Conservation (phyloP, 495 filamentous ascomycete genomes). For the Glarea lozoyensis region DNA sequence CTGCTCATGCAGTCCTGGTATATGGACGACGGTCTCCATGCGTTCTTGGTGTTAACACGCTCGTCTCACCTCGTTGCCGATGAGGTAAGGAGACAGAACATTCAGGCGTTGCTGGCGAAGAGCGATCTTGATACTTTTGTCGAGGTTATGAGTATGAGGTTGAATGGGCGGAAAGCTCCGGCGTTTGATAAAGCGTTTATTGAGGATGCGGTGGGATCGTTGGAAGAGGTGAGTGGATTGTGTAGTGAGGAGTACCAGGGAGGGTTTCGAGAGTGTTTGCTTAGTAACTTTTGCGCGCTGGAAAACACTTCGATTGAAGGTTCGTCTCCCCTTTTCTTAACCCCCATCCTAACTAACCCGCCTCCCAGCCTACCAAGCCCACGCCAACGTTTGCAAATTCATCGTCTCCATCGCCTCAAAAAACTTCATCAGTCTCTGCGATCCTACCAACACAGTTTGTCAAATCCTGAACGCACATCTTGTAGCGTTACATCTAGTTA, state of each 20-base stretch:
- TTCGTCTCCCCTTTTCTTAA: background rate
- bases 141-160: background rate
- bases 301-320: background rate
- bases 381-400: background rate
- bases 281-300: background rate
- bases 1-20: slow-evolving; percentile 7
- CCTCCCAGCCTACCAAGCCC: background rate
- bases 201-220: background rate
- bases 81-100: background rate
- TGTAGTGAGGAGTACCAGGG: background rate
- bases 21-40: slow-evolving; percentile 8
- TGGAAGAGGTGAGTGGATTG: background rate
- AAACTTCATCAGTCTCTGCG: background rate
- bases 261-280: background rate
- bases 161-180: background rate
- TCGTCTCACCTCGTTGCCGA: background rate
- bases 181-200: background rate
- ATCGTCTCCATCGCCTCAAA: background rate
- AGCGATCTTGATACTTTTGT: background rate
- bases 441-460: background rate
- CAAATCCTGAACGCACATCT: slow-evolving; percentile 2
- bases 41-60: slow-evolving; percentile 3
- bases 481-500: background rate
- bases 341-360: background rate
- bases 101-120: background rate